Conservation (phyloP, 306 rosid genomes). For the Pueraria montana region DNA sequence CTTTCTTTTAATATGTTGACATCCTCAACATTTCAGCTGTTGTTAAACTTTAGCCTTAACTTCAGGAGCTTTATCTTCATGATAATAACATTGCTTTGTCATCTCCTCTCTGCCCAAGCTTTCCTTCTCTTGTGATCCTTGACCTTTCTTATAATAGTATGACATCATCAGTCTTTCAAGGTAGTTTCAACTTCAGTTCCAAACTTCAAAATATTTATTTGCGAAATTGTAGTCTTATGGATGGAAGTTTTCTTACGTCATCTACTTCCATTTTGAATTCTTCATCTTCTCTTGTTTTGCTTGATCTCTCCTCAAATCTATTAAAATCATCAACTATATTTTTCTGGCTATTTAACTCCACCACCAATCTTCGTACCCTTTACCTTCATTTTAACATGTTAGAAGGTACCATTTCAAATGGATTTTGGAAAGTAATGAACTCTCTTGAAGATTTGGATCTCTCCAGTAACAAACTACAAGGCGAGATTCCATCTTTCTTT, state of each 20-base stretch:
- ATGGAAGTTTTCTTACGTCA: no score
- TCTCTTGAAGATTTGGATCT: background rate
- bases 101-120: background rate
- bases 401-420: no score
- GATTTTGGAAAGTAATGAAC: no score
- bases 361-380: no score
- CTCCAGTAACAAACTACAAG: background rate
- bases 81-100: background rate
- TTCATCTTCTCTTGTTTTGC: no score
- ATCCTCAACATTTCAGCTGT: background rate
- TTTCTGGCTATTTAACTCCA: no score
- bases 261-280: no score
- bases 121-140: conserved; percentile 30
- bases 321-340: no score
- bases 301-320: no score
- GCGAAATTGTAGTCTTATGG: no score
- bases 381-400: no score
- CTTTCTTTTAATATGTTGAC: background rate
- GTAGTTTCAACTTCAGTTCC: background rate
- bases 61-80: background rate
- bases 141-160: background rate
- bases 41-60: conserved; percentile 13
- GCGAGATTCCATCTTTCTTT: background rate
- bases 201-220: background rate
- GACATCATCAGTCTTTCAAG: background rate